Conservation (phyloP, 2,329 filamentous ascomycete species). For the Colletotrichum lentis region DNA sequence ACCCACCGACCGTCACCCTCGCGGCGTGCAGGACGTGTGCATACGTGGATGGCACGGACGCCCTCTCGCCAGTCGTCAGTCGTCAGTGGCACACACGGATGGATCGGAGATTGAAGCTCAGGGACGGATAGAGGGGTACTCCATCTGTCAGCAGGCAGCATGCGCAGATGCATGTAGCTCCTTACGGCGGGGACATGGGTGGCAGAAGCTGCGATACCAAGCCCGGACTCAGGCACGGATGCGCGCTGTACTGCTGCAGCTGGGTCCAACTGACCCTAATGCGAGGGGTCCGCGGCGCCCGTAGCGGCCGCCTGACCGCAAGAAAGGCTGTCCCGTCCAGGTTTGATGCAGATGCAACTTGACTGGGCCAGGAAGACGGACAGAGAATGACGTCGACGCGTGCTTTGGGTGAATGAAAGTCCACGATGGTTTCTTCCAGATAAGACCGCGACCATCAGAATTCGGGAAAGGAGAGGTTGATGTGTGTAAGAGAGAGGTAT, state of each 20-base stretch:
- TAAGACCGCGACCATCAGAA: background rate
- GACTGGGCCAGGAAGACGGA: background rate
- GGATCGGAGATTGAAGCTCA: constrained; percentile 30
- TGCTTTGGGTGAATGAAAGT: background rate
- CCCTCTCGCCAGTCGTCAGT: no score
- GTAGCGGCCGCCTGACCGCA: constrained; percentile 6
- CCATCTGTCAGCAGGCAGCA: fast-evolving
- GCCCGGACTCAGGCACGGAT: constrained; percentile 13
- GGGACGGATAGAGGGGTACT: background rate
- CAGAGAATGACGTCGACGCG: background rate
- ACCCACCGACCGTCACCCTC: background rate
- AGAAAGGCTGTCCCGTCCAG: background rate
- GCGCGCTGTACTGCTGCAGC: constrained; percentile 4
- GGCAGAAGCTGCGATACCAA: constrained; percentile 1
- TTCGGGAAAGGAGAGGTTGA: no score
- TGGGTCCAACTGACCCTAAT: background rate
- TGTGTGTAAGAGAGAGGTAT: background rate
- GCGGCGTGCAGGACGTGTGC: constrained; percentile 11
- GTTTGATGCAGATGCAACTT: background rate
- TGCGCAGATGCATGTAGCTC: background rate
- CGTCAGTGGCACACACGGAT: constrained; percentile 26
- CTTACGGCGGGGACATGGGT: background rate
- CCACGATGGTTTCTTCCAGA: background rate
- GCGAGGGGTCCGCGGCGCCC: constrained; percentile 15
- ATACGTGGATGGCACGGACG: constrained; percentile 24